These are phyloP conservation scores for Clitoria ternatea DNA, from an alignment of 306 rosid genomes.

Conservation along the genomic window DNA sequence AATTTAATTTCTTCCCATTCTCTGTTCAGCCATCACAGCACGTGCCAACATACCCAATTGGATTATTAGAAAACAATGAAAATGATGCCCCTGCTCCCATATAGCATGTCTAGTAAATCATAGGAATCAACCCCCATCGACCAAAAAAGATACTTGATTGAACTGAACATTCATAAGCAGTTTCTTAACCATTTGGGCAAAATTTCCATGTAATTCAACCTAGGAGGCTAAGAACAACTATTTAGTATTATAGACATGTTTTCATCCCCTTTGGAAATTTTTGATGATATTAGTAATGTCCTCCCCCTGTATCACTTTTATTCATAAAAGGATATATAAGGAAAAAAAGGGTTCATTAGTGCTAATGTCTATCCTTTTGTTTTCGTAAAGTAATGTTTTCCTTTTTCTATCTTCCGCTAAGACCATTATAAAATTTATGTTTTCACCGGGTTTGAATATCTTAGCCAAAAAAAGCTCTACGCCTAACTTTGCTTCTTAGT, in stretches of 20 bases:
- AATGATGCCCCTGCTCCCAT: background rate
- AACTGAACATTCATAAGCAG: background rate
- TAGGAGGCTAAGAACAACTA: background rate
- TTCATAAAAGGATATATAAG: background rate
- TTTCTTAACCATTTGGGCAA: background rate
- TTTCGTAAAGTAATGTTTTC: background rate
- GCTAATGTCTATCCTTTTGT: background rate
- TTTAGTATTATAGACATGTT: background rate
- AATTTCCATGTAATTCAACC: background rate
- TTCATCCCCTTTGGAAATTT: background rate
- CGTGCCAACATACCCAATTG: slow-evolving; percentile 14
- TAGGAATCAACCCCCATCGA: background rate
- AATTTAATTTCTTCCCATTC: background rate
- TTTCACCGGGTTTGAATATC: slow-evolving; percentile 10
- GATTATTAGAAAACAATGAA: background rate
- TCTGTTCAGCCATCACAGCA: background rate
- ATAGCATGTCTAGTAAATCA: background rate
- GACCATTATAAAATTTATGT: background rate
- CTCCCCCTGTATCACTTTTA: background rate
- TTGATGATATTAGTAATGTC: background rate
- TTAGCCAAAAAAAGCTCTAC: background rate
- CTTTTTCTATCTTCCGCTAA: background rate
- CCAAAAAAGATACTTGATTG: background rate
- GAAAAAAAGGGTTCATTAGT: background rate
- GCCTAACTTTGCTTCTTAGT: slow-evolving; percentile 39